Evolutionary conservation across 805 yeast species (phyloP).

Genomic region (Cyberlindnera samutprakarnensis): DNA sequence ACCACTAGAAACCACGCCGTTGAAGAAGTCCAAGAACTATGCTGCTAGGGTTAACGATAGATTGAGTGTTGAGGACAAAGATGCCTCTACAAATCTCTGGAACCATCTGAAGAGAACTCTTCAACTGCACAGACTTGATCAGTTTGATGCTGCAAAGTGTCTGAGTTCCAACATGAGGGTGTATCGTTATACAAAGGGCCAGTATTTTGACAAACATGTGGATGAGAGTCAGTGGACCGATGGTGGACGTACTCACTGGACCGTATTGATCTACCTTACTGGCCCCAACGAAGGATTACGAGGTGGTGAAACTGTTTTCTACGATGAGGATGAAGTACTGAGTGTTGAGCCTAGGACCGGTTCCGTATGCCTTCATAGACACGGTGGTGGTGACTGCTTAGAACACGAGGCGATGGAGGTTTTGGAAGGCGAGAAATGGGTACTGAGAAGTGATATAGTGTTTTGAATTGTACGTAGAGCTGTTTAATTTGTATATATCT

Average conservation of each 20-base stretch:
- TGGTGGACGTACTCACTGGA: conserved; percentile 47
- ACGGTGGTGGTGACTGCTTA: conserved; percentile 58
- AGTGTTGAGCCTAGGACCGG: conserved; percentile 45
- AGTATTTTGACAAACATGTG: conserved; percentile 52
- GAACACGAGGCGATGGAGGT: conserved; percentile 52
- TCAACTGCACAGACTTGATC: conserved; percentile 22
- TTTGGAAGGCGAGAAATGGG: conserved; percentile 50
- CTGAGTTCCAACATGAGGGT: conserved; percentile 49
- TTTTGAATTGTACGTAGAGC: conserved; percentile 12
- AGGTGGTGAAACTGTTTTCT: conserved; percentile 57
- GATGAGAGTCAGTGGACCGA: conserved; percentile 44
- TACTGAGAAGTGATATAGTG: conserved; percentile 50
- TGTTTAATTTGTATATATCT: too few species aligned
- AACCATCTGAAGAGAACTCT: conserved; percentile 26
- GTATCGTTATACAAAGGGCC: conserved; percentile 49
- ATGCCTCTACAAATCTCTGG: conserved; percentile 36
- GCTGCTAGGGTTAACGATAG: conserved; percentile 56
- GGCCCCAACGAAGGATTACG: conserved; percentile 42
- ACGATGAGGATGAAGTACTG: conserved; percentile 25
- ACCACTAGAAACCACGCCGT: conserved; percentile 39
- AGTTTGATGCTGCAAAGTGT: conserved; percentile 35
- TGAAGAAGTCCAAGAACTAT: conserved; percentile 40
- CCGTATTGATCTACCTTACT: conserved; percentile 47
- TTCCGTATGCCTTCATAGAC: conserved; percentile 54
- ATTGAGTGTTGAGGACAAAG: conserved; percentile 30